Conservation (phyloP, 2,329 filamentous ascomycete genomes). For the Trichophyton benhamiae region DNA sequence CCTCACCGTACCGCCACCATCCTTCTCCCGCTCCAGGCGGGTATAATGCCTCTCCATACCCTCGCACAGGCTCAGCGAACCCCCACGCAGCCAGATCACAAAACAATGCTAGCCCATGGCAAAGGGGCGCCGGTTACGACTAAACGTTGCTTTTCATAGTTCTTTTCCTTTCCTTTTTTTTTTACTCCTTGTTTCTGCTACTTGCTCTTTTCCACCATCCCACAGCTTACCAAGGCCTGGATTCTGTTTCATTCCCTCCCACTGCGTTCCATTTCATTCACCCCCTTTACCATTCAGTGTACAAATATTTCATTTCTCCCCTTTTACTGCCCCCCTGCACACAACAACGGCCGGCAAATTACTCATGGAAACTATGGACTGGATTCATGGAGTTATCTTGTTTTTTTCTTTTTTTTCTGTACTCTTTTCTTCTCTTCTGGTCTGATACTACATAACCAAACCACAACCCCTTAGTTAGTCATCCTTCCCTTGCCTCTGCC, state of each 20-base stretch:
- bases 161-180: not conserved
- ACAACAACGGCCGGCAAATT: no score
- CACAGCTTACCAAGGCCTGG: no score
- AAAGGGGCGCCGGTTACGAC: conserved; percentile 53
- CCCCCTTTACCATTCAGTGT: not conserved
- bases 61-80: conserved; percentile 21
- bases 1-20: conserved; percentile 15
- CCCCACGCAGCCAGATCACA: conserved; percentile 31
- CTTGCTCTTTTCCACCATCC: not conserved
- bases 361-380: not conserved
- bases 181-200: conserved; percentile 1
- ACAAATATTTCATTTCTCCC: not conserved
- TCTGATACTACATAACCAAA: not conserved
- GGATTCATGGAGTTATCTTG: conserved; percentile 2
- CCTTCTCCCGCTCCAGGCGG: conserved; percentile 25
- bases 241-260: no score
- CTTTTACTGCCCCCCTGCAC: not conserved
- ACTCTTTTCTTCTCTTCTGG: not conserved
- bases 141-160: conserved; percentile 1
- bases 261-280: no score
- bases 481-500: not conserved
- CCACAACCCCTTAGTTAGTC: not conserved
- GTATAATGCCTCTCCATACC: conserved; percentile 23
- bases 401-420: no score
- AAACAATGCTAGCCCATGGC: conserved; percentile 51